Evolutionary conservation across 2,329 filamentous ascomycete genomes (phyloP).

Genomic region (Piedraia hortae): DNA sequence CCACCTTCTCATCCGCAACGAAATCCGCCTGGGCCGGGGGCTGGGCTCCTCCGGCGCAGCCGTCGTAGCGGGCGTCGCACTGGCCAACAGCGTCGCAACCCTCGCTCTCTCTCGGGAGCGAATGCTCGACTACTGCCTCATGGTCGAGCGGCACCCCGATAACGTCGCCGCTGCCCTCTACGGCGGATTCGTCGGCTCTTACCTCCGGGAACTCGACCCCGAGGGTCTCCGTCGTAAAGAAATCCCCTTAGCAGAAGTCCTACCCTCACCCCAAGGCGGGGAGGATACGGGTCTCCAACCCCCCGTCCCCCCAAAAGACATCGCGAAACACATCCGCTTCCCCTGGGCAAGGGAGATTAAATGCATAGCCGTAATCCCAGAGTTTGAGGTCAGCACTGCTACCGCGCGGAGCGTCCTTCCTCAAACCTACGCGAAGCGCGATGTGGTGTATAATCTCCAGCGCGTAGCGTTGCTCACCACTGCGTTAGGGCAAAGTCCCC

Average conservation of each 20-base stretch:
- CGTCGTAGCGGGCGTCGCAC: slow-evolving; percentile 78
- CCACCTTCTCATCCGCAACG: slow-evolving; percentile 82
- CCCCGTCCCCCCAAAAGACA: slow-evolving; percentile 68
- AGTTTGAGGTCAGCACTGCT: slow-evolving; percentile 88
- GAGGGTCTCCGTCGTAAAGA: slow-evolving; percentile 76
- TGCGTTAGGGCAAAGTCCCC: slow-evolving; percentile 67
- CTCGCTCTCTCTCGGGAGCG: slow-evolving; percentile 52
- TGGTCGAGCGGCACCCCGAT: slow-evolving; percentile 84
- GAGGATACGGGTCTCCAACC: slow-evolving; percentile 68
- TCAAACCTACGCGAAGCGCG: slow-evolving; percentile 45
- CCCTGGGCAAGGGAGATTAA: slow-evolving; percentile 87
- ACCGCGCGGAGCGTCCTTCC: slow-evolving; percentile 71
- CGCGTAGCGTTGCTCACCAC: slow-evolving; percentile 74
- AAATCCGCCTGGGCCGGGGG: slow-evolving; percentile 74
- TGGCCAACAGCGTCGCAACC: slow-evolving; percentile 68
- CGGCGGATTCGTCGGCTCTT: slow-evolving; percentile 89
- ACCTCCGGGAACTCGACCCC: slow-evolving; percentile 71
- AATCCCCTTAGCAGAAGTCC: slow-evolving; percentile 79
- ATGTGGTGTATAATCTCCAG: slow-evolving; percentile 90
- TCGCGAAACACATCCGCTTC: slow-evolving; percentile 91
- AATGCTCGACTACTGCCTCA: slow-evolving; percentile 83
- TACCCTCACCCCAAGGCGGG: slow-evolving; percentile 71
- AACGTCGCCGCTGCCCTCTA: slow-evolving; percentile 89
- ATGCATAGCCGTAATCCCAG: slow-evolving; percentile 81
- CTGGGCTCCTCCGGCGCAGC: slow-evolving; percentile 88